Evolutionary conservation across 164 flowering plant species (phyloP).

Genomic region (Macadamia tetraphylla): DNA sequence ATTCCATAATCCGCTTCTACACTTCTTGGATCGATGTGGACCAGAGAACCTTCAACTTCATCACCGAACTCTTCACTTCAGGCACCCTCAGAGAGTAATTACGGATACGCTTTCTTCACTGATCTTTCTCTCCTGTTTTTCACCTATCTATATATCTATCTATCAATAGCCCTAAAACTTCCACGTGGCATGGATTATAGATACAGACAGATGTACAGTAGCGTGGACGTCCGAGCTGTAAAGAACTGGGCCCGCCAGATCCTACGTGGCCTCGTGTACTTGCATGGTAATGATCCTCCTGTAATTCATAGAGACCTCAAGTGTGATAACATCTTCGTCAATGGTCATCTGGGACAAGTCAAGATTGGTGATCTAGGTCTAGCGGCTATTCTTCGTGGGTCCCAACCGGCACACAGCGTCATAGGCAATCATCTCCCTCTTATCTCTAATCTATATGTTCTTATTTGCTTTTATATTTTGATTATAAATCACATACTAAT

Average conservation of each 20-base stretch:
- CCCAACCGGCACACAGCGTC: constrained; percentile 81
- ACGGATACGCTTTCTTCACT: neutral
- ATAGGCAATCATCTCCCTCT: constrained; percentile 38
- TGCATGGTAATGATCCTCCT: constrained; percentile 82
- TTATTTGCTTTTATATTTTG: no score
- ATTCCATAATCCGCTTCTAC: constrained; percentile 55
- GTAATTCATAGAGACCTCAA: constrained; percentile 95
- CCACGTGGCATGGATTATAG: constrained; percentile 25
- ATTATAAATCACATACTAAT: no score
- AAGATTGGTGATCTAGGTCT: constrained; percentile 93
- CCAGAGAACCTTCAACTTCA: constrained; percentile 80
- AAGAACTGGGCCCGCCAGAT: constrained; percentile 93
- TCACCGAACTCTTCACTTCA: constrained; percentile 92
- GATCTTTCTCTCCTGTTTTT: neutral
- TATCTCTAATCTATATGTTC: neutral
- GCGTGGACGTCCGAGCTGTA: constrained; percentile 59
- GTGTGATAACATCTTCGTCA: constrained; percentile 91
- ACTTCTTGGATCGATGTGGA: constrained; percentile 67
- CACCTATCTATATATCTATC: neutral
- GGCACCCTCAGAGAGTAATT: constrained; percentile 87
- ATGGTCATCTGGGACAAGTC: constrained; percentile 93
- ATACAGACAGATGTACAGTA: constrained; percentile 54
- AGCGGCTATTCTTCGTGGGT: constrained; percentile 67
- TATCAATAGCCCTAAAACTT: neutral
- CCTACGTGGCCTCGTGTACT: constrained; percentile 64